Base-by-base conservation (phyloP, 2,329 filamentous ascomycete genomes). In the Ceratocystis ficicola region DNA sequence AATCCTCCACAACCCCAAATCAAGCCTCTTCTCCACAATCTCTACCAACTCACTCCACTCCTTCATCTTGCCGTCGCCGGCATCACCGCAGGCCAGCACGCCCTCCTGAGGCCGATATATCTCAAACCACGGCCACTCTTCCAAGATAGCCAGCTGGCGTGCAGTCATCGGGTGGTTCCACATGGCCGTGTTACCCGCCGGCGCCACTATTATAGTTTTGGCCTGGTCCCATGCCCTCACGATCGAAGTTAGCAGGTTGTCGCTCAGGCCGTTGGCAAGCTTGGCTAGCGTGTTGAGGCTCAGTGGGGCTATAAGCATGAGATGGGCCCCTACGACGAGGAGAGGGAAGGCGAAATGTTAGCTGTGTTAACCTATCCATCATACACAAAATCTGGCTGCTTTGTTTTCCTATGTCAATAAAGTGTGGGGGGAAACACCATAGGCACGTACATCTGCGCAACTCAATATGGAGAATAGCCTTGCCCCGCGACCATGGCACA, bases 181-280 rank as follows among this genome's bases (percentile, higher is more conserved):
- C 92, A 96, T 96, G 3, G 86, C 85, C 28, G 85, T 90, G 74
- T 96, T 96, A 90, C 96, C 95, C 36, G 88, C 86, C 1, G 87
- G 86, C 1, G 88, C 88, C 0, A 93, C 87, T 1, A 94, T 71
- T 44, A 95, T 90, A 69, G 79, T 82, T 74, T 86, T 87, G n/a
- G 80, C 80, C 0, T 85, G 86, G 75, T 97, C 93, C 94, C 93
- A 99, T 0, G 93, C 93, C 22, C 93, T 80, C 46, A 94, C 81
- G 0, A 94, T 87, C 61, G 77, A 80, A 15, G 85, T 87, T 4
- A 96, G 74, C 5, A 97, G 77, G 66, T 87, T 87, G 71, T 96
- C 90, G 55, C 85, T 86, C 69, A 95, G 80, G 0, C 94, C 94
- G 28, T 82, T 81, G 0, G 83, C 83, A 69, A 97, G 83, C 76